A percentile compares a stretch with the other conserved stretches of the same genome.
Evolutionary conservation across 352 stramenopile species (phyloP).

Genomic region (Phytophthora boehmeriae): DNA sequence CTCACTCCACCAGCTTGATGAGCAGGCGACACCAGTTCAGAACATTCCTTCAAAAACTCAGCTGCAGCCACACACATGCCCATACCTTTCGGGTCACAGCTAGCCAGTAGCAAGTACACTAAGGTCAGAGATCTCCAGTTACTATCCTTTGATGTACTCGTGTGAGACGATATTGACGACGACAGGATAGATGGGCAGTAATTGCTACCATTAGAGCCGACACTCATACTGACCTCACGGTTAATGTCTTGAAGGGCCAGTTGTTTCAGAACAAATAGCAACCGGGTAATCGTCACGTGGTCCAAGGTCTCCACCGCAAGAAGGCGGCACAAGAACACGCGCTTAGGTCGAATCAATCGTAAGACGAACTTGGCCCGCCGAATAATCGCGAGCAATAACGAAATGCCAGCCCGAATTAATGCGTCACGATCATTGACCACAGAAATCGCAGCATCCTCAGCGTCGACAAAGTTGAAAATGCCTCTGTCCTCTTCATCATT

Average conservation of each 20-base stretch:
- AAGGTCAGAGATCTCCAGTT: slow-evolving; percentile 79
- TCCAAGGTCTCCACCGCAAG: slow-evolving; percentile 77
- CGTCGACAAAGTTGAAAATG: slow-evolving; percentile 31
- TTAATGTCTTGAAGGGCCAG: slow-evolving; percentile 51
- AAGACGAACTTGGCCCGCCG: slow-evolving; percentile 76
- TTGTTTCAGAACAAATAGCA: slow-evolving; percentile 74
- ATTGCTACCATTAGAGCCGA: slow-evolving; percentile 1
- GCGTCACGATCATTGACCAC: slow-evolving; percentile 70
- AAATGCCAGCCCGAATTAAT: slow-evolving; percentile 72
- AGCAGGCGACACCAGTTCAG: slow-evolving; percentile 5
- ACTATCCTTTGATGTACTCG: slow-evolving; percentile 43
- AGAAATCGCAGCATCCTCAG: slow-evolving; percentile 63
- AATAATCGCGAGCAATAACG: slow-evolving; percentile 70
- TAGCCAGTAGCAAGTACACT: slow-evolving; percentile 74
- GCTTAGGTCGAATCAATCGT: slow-evolving; percentile 64
- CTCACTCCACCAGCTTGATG: slow-evolving; percentile 6
- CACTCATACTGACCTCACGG: neutral
- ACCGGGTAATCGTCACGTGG: slow-evolving; percentile 67
- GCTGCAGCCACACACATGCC: slow-evolving; percentile 74
- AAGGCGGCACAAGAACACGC: slow-evolving; percentile 75
- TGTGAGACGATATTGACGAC: slow-evolving; percentile 17
- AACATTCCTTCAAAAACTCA: slow-evolving; percentile 79
- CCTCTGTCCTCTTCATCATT: slow-evolving; percentile 38
- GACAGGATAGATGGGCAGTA: slow-evolving; percentile 10
- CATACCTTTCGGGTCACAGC: slow-evolving; percentile 78